Evolutionary conservation across 306 rosid genomes (phyloP).

Genomic region (Mimosa bimucronata): DNA sequence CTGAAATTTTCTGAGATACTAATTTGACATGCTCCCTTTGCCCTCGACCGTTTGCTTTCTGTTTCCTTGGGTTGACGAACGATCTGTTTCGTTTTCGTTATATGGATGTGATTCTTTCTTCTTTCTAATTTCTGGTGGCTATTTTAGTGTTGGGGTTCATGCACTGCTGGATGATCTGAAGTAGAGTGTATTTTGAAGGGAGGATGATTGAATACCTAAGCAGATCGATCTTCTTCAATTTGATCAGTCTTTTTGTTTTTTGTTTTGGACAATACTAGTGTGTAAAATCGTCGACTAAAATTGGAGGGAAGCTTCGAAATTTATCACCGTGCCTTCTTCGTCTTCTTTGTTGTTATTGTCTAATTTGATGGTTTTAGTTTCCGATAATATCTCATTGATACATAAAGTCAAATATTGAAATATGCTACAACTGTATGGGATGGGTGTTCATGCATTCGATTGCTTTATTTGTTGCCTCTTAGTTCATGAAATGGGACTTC

Average conservation of each 20-base stretch:
- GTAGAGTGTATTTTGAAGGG: background rate
- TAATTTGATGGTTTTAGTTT: conserved; percentile 20
- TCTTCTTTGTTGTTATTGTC: conserved; percentile 1
- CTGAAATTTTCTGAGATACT: conserved; percentile 11
- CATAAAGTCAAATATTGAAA: background rate
- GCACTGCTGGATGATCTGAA: conserved; percentile 4
- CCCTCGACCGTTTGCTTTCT: conserved; percentile 16
- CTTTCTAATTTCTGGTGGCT: conserved; percentile 4
- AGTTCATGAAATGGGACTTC: background rate
- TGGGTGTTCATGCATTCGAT: background rate
- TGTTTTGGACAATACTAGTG: background rate
- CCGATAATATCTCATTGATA: background rate
- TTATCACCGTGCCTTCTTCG: background rate
- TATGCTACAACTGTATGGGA: background rate
- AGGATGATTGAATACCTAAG: background rate
- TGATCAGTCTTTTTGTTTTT: background rate
- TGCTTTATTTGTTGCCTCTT: conserved; percentile 4
- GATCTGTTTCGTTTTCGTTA: background rate
- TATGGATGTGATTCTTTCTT: background rate
- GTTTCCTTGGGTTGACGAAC: background rate
- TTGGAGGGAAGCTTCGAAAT: background rate
- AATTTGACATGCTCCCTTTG: conserved; percentile 7
- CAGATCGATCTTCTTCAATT: background rate
- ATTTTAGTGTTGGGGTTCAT: background rate
- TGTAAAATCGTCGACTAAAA: background rate